Evolutionary conservation across 768 basidiomycete species (phyloP).

Genomic region (Pulveroboletus sp.): DNA sequence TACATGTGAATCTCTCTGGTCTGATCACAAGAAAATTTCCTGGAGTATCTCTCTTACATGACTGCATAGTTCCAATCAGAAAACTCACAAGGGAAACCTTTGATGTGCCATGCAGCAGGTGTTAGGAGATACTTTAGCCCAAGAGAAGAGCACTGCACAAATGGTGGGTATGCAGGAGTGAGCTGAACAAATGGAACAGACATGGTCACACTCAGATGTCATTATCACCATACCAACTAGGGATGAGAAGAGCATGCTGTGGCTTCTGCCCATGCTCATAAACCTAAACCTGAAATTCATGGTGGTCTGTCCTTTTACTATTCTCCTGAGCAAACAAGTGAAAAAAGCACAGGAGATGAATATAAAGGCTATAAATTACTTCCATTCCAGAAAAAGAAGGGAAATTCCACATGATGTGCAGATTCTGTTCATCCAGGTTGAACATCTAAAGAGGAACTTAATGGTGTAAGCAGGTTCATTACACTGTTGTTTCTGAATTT

Average conservation of each 20-base stretch:
- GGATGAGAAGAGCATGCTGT: slow-evolving; percentile 8
- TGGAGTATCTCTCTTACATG: too few species aligned
- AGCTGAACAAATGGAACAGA: too few species aligned
- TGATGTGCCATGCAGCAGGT: too few species aligned
- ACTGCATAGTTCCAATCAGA: too few species aligned
- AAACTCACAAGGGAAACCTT: too few species aligned
- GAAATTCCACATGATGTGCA: not conserved
- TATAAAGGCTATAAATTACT: not conserved
- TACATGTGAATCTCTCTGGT: too few species aligned
- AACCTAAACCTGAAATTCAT: not conserved
- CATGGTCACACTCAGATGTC: too few species aligned
- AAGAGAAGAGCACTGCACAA: too few species aligned
- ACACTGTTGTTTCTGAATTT: too few species aligned
- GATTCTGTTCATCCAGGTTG: slow-evolving; percentile 9
- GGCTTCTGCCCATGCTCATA: not conserved
- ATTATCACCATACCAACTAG: slow-evolving; percentile 8
- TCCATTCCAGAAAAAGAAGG: rapidly evolving
- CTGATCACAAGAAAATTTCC: too few species aligned
- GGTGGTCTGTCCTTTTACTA: slow-evolving; percentile 2
- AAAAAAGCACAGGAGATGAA: not conserved
- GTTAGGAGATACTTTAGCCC: too few species aligned
- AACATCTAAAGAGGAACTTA: not conserved
- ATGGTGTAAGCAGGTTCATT: not conserved
- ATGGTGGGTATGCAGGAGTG: too few species aligned
- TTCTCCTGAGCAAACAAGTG: slow-evolving; percentile 5